Evolutionary conservation across 306 rosid species (phyloP).

Genomic region (Rosa persica): DNA sequence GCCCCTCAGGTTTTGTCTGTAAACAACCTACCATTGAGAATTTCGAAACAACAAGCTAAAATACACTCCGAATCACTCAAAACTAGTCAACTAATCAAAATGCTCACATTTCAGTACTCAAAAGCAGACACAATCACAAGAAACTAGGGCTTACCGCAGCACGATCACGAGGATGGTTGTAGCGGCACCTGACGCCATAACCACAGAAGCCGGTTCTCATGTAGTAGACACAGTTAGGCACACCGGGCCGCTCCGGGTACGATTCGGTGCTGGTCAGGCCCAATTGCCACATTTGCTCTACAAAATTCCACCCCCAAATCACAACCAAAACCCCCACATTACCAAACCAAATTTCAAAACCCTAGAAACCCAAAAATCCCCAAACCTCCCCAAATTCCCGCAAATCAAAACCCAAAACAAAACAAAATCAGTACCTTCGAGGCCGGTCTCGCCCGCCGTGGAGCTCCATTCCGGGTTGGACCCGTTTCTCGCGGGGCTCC

Average conservation of each 20-base stretch:
- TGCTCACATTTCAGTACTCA: neutral
- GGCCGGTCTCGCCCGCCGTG: slow-evolving; percentile 46
- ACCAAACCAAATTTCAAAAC: slow-evolving; percentile 29
- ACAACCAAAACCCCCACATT: slow-evolving; percentile 33
- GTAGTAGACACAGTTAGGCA: slow-evolving; percentile 75
- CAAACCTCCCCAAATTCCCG: neutral
- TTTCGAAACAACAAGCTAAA: neutral
- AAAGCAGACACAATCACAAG: slow-evolving; percentile 1
- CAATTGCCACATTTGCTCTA: slow-evolving; percentile 83
- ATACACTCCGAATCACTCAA: neutral
- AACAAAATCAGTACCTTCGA: slow-evolving; percentile 47
- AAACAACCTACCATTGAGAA: slow-evolving; percentile 13
- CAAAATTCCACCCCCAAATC: slow-evolving; percentile 23
- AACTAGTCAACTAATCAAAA: neutral
- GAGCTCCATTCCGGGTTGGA: slow-evolving; percentile 73
- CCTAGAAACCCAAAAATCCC: slow-evolving; percentile 30
- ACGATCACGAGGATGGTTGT: slow-evolving; percentile 87
- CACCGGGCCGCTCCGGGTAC: slow-evolving; percentile 80
- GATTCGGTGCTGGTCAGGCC: slow-evolving; percentile 53
- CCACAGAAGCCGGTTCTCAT: slow-evolving; percentile 90
- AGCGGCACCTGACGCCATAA: slow-evolving; percentile 79
- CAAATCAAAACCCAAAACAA: neutral
- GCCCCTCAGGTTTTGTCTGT: neutral
- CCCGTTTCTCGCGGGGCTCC: slow-evolving; percentile 54
- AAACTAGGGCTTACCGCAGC: slow-evolving; percentile 57